Percentiles rank a stretch among this genome's conserved stretches.
Conservation (phyloP, 257 asterid species). For the Petunia secreta region DNA sequence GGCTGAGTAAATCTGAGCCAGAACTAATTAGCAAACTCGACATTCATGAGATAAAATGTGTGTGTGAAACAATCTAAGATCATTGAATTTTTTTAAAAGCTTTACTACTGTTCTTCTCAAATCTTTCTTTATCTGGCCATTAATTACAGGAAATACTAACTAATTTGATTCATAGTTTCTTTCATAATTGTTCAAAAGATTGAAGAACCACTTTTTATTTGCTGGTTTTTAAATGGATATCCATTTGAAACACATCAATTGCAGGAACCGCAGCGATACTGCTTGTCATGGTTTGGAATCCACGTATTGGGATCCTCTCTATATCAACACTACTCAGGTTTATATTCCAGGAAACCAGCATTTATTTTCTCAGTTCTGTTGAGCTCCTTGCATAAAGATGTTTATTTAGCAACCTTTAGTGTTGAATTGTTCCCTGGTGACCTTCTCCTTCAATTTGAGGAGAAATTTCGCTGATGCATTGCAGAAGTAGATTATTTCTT, state of each 20-base stretch:
- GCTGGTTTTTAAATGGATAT: constrained; percentile 17
- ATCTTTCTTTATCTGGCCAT: background rate
- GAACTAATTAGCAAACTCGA: background rate
- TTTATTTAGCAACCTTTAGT: background rate
- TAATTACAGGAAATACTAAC: background rate
- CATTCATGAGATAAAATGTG: background rate
- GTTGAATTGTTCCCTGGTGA: background rate
- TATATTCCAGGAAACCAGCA: constrained; percentile 13
- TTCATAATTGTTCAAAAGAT: background rate
- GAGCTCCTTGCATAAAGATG: constrained; percentile 3
- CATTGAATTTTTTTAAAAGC: background rate
- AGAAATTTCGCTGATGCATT: background rate
- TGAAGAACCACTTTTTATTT: background rate
- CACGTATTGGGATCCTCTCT: constrained; percentile 70
- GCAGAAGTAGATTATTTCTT: background rate
- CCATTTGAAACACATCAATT: constrained; percentile 34
- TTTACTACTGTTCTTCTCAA: background rate
- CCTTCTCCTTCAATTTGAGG: constrained; percentile 9
- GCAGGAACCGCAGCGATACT: constrained; percentile 96
- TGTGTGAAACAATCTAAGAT: constrained; percentile 10
- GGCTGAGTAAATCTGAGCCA: background rate
- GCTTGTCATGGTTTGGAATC: constrained; percentile 93
- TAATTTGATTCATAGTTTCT: background rate
- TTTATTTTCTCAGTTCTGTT: background rate
- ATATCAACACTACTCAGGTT: constrained; percentile 82